A percentile compares a stretch with the other conserved stretches of the same genome.
phyloP scores from a whole-genome alignment of 352 stramenopile species.

The Aphanomyces cochlioides region DNA sequence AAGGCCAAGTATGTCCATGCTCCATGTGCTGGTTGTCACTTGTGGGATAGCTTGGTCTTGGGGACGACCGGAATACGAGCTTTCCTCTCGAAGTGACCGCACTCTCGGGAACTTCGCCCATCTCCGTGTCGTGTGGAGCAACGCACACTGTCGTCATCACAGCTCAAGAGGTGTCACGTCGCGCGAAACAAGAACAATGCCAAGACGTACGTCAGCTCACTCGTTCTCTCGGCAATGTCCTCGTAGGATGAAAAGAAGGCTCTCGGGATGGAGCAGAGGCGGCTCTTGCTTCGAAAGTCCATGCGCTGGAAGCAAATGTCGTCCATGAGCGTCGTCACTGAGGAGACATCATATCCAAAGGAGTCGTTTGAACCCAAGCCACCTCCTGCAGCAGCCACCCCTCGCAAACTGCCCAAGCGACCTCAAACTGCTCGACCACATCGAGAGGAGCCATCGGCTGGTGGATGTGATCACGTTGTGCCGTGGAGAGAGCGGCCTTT shows the following conservation, averaged over 20 bases:
- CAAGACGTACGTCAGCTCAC: background rate
- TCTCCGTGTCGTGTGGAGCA: constrained; percentile 49
- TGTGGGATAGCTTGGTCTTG: constrained; percentile 12
- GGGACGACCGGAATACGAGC: constrained; percentile 42
- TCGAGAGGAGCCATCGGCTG: background rate
- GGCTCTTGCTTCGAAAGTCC: constrained; percentile 27
- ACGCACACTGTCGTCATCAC: constrained; percentile 67
- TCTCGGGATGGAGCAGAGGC: constrained; percentile 24
- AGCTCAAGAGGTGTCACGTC: constrained; percentile 45
- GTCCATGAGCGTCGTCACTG: no score
- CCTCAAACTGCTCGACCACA: constrained; percentile 13
- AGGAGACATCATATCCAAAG: background rate
- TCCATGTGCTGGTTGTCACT: constrained; percentile 17
- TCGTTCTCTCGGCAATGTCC: no score
- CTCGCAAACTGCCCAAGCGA: background rate
- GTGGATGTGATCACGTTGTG: constrained; percentile 28
- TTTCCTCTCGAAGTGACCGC: constrained; percentile 47
- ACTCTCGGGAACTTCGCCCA: constrained; percentile 55
- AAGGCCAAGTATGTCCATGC: constrained; percentile 45
- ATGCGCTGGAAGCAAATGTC: constrained; percentile 21
- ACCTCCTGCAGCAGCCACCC: background rate
- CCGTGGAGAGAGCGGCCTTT: constrained; percentile 49
- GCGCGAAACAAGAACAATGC: constrained; percentile 16
- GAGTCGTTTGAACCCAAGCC: constrained; percentile 6
- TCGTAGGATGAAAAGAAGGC: no score